phyloP scores from a whole-genome alignment of 768 basidiomycete genomes.

The Glaciozyma antarctica region DNA sequence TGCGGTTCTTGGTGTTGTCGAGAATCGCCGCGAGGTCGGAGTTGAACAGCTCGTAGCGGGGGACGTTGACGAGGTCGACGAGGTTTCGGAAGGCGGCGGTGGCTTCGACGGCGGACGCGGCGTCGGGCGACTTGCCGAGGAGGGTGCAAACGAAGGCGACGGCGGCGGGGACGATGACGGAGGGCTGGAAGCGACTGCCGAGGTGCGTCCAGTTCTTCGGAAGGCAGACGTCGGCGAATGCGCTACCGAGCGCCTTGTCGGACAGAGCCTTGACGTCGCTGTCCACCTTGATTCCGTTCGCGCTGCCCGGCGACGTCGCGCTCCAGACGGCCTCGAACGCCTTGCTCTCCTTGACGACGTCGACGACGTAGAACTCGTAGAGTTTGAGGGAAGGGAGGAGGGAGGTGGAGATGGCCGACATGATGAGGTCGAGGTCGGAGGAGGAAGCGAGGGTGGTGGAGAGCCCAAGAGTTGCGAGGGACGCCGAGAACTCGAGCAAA shows the following conservation, averaged over 20 bases:
- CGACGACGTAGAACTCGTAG: slow-evolving; percentile 92
- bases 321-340: slow-evolving; percentile 51
- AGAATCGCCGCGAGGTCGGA: slow-evolving; percentile 67
- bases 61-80: slow-evolving; percentile 78
- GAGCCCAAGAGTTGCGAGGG: slow-evolving; percentile 56
- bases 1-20: slow-evolving; percentile 61
- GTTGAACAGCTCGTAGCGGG: slow-evolving; percentile 65
- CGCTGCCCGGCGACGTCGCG: slow-evolving; percentile 42
- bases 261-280: slow-evolving; percentile 47
- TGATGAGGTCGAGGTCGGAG: slow-evolving; percentile 59
- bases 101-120: slow-evolving; percentile 48
- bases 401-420: slow-evolving; percentile 53
- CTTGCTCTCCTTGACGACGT: slow-evolving; percentile 56
- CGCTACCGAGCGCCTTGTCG: slow-evolving; percentile 47
- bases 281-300: slow-evolving; percentile 34
- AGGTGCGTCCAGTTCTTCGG: slow-evolving; percentile 24
- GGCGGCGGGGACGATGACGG: slow-evolving; percentile 55
- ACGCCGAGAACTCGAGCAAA: slow-evolving; percentile 66
- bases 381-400: slow-evolving; percentile 56
- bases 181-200: slow-evolving; percentile 52
- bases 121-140: slow-evolving; percentile 50
- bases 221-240: slow-evolving; percentile 28
- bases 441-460: slow-evolving; percentile 60
- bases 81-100: slow-evolving; percentile 65
- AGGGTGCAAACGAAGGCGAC: slow-evolving; percentile 53